Evolutionary conservation across 768 basidiomycete genomes (phyloP).

Genomic region (Kwoniella heveanensis): DNA sequence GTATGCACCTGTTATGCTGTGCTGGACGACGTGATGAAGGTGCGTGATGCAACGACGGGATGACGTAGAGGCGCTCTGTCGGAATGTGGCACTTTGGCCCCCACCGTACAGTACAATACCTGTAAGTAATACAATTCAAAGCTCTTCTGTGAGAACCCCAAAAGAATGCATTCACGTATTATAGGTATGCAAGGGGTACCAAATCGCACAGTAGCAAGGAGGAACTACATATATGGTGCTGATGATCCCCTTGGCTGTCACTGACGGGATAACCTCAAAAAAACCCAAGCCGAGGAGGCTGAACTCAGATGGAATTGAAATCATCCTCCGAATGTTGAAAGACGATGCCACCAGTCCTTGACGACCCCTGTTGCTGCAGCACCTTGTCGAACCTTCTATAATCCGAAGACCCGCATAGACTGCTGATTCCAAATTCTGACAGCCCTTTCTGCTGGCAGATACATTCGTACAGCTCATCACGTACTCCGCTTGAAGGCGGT

Average conservation of each 20-base stretch:
- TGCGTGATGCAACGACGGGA: conserved; percentile 8
- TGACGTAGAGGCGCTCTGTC: conserved; percentile 16
- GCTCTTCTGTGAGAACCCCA: no score
- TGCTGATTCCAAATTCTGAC: conserved; percentile 11
- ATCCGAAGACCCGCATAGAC: conserved; percentile 11
- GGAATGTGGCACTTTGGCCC: conserved; percentile 22
- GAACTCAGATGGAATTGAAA: background rate
- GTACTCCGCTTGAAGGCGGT: conserved; percentile 11
- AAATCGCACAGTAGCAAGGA: no score
- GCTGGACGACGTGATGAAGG: background rate
- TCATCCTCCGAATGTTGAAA: conserved; percentile 12
- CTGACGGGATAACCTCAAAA: no score
- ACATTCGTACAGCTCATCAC: conserved; percentile 16
- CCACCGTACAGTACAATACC: background rate
- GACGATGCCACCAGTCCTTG: background rate
- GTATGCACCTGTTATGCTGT: conserved; percentile 9
- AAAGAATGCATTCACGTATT: background rate
- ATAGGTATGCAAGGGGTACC: no score
- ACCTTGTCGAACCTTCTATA: conserved; percentile 20
- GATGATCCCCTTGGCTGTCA: no score
- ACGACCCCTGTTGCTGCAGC: background rate
- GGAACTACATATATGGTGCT: no score
- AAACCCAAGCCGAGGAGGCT: no score
- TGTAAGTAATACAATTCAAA: no score
- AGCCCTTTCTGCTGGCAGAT: conserved; percentile 21